phyloP scores from a whole-genome alignment of 2,329 filamentous ascomycete species.

The Ceratocystiopsis minuta region DNA sequence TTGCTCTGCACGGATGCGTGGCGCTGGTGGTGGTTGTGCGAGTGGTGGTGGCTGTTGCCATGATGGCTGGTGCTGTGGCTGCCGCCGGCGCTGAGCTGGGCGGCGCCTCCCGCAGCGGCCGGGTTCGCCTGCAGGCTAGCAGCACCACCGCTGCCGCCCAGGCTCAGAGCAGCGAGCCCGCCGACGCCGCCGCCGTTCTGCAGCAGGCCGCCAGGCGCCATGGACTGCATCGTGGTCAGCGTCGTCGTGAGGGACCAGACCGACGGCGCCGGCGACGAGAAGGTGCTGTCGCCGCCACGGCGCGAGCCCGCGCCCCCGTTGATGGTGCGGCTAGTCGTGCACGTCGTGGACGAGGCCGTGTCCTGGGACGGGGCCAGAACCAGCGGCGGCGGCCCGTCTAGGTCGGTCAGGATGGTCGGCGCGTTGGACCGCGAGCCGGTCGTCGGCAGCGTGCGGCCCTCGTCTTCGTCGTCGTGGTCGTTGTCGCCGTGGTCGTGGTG shows the following conservation, averaged over 20 bases:
- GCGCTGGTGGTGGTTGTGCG: conserved; percentile 21
- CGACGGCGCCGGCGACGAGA: conserved; percentile 67
- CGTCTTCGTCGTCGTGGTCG: conserved; percentile 23
- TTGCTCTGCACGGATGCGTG: conserved; percentile 20
- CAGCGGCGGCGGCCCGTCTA: conserved; percentile 50
- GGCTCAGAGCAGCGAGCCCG: conserved; percentile 3
- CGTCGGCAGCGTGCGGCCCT: conserved; percentile 37
- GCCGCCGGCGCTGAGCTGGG: conserved; percentile 17
- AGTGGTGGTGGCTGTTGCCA: conserved; percentile 8
- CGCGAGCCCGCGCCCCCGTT: conserved; percentile 41
- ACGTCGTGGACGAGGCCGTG: conserved; percentile 41
- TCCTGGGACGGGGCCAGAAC: conserved; percentile 59
- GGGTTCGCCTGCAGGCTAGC: too few relatives aligned
- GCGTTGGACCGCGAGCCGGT: conserved; percentile 56
- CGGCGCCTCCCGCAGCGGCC: too few relatives aligned
- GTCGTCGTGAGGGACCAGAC: conserved; percentile 68
- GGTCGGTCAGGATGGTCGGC: conserved; percentile 69
- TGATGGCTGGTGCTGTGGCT: conserved; percentile 17
- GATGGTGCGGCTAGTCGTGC: conserved; percentile 45
- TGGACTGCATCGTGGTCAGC: conserved; percentile 68
- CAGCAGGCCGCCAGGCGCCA: conserved; percentile 35
- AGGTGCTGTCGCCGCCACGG: conserved; percentile 57
- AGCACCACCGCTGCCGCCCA: neutral
- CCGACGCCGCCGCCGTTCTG: conserved; percentile 11
- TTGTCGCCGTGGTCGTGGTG: neutral